These are phyloP conservation scores for Colletotrichum spaethianum DNA, from an alignment of 2,329 filamentous ascomycete genomes.

Conservation along the genomic window DNA sequence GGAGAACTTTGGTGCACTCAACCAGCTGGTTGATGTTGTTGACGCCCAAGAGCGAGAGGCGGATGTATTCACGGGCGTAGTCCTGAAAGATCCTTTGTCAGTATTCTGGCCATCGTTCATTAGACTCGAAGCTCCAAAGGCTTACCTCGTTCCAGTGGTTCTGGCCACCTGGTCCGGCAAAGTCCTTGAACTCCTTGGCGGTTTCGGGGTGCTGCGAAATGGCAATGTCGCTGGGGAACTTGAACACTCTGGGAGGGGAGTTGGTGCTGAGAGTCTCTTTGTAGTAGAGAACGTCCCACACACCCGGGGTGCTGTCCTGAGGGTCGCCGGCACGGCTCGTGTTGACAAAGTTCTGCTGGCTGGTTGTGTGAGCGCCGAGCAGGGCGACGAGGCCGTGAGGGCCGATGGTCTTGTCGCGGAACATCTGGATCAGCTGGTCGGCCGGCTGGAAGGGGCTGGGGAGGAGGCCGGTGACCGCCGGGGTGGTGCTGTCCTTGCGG, in stretches of 20 bases:
- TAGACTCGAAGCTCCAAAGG: background rate
- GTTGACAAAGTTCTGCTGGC: constrained; percentile 63
- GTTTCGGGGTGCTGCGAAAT: constrained; percentile 56
- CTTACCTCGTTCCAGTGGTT: constrained; percentile 58
- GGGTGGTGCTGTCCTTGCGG: constrained; percentile 59
- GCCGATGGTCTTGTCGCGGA: constrained; percentile 67
- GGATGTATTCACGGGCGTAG: constrained; percentile 67
- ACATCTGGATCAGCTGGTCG: constrained; percentile 62
- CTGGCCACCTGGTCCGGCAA: constrained; percentile 53
- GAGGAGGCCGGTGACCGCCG: constrained; percentile 58
- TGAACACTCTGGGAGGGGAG: constrained; percentile 55
- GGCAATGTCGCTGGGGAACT: constrained; percentile 59
- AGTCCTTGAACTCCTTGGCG: constrained; percentile 54
- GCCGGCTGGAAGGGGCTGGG: constrained; percentile 60
- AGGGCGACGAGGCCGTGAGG: constrained; percentile 66
- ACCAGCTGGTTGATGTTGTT: constrained; percentile 69
- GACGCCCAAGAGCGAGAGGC: constrained; percentile 70
- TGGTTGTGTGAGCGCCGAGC: constrained; percentile 68
- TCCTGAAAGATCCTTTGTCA: constrained; percentile 50
- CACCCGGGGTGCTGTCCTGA: constrained; percentile 66
- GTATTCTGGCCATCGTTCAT: background rate
- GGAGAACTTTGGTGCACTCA: constrained; percentile 69
- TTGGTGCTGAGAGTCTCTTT: constrained; percentile 51
- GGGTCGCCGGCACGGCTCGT: constrained; percentile 56
- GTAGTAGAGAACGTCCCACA: constrained; percentile 69